Percentiles rank a stretch among this genome's conserved stretches.
Evolutionary conservation across 2,329 filamentous ascomycete species (phyloP).

Genomic region (Pseudopithomyces maydicus): DNA sequence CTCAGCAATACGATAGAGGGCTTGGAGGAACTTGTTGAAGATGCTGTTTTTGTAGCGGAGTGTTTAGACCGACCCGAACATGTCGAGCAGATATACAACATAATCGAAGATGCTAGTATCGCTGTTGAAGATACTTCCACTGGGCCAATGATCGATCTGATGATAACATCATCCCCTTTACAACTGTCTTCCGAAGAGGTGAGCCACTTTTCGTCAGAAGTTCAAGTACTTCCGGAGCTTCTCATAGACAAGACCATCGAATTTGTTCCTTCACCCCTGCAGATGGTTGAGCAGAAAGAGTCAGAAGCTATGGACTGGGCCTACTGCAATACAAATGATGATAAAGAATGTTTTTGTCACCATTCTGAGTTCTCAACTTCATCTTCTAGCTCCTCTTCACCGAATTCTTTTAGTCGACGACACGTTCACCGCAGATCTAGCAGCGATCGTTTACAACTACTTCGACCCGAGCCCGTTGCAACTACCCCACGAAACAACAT

Average conservation of each 20-base stretch:
- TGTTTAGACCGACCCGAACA: conserved; percentile 36
- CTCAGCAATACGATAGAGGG: conserved; percentile 44
- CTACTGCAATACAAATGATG: conserved; percentile 17
- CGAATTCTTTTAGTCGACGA: conserved; percentile 7
- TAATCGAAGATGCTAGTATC: conserved; percentile 46
- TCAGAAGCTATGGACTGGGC: conserved; percentile 36
- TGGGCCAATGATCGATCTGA: conserved; percentile 24
- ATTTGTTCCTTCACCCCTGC: conserved; percentile 4
- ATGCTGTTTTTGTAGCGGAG: conserved; percentile 46
- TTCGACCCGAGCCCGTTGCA: conserved; percentile 27
- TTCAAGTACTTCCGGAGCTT: background rate
- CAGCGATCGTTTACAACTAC: conserved; percentile 23
- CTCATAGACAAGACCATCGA: background rate
- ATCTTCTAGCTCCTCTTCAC: conserved; percentile 14
- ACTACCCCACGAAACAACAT: conserved; percentile 32
- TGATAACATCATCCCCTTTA: conserved; percentile 28
- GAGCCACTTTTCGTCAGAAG: conserved; percentile 12
- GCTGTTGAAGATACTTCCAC: conserved; percentile 40
- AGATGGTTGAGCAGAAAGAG: conserved; percentile 14
- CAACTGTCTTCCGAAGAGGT: conserved; percentile 14
- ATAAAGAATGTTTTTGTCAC: background rate
- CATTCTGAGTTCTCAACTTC: background rate
- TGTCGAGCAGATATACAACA: conserved; percentile 45
- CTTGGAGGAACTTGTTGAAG: conserved; percentile 50
- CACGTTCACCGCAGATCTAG: conserved; percentile 19